Percentiles rank a stretch among this genome's conserved stretches.
phyloP scores from a whole-genome alignment of 805 yeast species.

The Candida loeiensis region DNA sequence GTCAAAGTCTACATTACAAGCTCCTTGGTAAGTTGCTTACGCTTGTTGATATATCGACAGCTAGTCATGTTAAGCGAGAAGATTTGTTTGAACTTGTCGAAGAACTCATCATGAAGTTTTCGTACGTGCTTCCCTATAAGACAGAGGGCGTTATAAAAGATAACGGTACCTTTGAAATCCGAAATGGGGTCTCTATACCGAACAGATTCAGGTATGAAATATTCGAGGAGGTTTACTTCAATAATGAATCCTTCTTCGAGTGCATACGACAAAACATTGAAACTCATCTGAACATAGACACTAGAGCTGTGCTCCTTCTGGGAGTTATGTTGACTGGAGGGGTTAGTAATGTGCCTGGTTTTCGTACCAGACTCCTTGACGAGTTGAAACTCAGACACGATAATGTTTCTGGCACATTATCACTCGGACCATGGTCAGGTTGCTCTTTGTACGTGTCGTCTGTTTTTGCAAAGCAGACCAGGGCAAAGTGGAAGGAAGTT shows the following conservation, averaged over 20 bases:
- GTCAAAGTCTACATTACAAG: constrained; percentile 18
- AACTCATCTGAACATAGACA: constrained; percentile 18
- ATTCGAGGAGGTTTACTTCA: constrained; percentile 11
- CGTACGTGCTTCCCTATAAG: constrained; percentile 1
- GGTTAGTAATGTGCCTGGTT: constrained; percentile 21
- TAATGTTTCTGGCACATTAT: constrained; percentile 8
- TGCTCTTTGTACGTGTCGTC: constrained; percentile 28
- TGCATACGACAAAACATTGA: constrained; percentile 10
- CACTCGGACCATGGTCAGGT: constrained; percentile 33
- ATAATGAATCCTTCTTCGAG: constrained; percentile 8
- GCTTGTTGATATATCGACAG: no score
- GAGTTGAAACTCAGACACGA: constrained; percentile 9
- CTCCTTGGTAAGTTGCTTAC: constrained; percentile 14
- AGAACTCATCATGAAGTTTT: constrained; percentile 11
- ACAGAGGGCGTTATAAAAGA: neutral
- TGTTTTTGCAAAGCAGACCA: constrained; percentile 14
- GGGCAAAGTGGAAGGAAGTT: constrained; percentile 16
- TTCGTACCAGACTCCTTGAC: constrained; percentile 16
- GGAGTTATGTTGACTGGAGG: constrained; percentile 27
- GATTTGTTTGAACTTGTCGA: constrained; percentile 18
- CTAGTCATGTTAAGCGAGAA: constrained; percentile 5
- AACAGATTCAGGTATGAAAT: constrained; percentile 13
- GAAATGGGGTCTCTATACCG: constrained; percentile 13
- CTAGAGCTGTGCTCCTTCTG: constrained; percentile 13
- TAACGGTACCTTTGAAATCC: constrained; percentile 11